A percentile compares a stretch with the other conserved stretches of the same genome.
Evolutionary conservation across 257 asterid species (phyloP).

Genomic region (Nicotiana tomentosiformis): DNA sequence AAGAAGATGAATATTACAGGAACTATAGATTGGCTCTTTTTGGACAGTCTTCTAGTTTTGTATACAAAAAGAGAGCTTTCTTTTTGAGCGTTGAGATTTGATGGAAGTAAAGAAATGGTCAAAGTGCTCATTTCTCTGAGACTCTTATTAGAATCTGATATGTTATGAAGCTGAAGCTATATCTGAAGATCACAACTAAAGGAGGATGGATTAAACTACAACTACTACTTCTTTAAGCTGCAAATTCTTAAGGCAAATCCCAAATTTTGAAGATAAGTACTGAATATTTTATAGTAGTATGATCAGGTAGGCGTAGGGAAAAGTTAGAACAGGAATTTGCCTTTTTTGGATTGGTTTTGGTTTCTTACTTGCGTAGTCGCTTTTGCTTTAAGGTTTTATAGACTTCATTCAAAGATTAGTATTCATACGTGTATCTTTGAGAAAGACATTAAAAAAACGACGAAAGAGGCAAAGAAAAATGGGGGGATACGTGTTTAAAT

Average conservation of each 20-base stretch:
- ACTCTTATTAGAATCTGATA: too few species aligned
- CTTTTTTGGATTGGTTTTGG: not conserved
- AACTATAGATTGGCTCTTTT: conserved; percentile 20
- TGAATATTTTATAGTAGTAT: not conserved
- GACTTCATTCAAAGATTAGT: not conserved
- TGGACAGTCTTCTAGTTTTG: conserved; percentile 32
- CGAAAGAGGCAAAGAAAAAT: too few species aligned
- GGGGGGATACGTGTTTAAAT: not conserved
- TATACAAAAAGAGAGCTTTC: conserved; percentile 22
- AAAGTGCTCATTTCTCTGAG: conserved; percentile 43
- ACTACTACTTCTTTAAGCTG: not conserved
- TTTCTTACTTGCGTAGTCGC: not conserved
- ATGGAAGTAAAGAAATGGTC: conserved; percentile 37
- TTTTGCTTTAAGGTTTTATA: not conserved
- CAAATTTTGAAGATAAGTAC: not conserved
- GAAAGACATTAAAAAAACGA: too few species aligned
- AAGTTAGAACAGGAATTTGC: not conserved
- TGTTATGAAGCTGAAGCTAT: not conserved
- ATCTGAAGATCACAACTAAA: not conserved
- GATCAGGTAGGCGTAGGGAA: not conserved
- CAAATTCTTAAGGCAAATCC: not conserved
- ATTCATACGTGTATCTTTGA: not conserved
- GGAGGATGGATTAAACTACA: not conserved
- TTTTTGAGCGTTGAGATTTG: conserved; percentile 33
- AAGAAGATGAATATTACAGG: conserved; percentile 43